A percentile compares a stretch with the other conserved stretches of the same genome.
Evolutionary conservation across 352 stramenopile species (phyloP).

Genomic region (Globisporangium alternatum): DNA sequence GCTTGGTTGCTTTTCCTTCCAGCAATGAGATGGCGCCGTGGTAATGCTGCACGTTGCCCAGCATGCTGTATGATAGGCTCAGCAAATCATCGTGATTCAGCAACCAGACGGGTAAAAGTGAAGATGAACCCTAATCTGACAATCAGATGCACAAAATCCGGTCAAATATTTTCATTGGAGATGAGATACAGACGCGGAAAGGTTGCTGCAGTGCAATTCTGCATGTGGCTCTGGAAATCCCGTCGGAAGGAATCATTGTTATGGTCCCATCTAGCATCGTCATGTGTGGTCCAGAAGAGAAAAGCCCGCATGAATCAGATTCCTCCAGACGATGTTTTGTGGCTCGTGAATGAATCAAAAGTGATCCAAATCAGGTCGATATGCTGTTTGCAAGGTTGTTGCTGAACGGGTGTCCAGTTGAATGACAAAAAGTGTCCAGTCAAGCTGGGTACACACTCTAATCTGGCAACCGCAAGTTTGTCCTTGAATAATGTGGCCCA

Average conservation of each 20-base stretch:
- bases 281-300: not conserved
- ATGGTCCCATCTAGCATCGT: not conserved
- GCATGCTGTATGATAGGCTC: slow-evolving; percentile 1
- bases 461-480: no score
- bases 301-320: not conserved
- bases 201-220: no score
- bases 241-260: not conserved
- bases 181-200: not conserved
- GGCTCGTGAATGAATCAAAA: not conserved
- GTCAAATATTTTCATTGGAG: not conserved
- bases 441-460: not conserved
- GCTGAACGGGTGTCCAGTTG: not conserved
- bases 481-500: not conserved
- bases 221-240: not conserved
- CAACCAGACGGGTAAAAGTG: not conserved
- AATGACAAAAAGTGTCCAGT: not conserved
- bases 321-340: not conserved
- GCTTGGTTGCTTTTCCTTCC: slow-evolving; percentile 5
- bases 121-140: not conserved
- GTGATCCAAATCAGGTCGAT: not conserved
- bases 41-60: not conserved
- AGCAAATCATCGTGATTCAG: not conserved
- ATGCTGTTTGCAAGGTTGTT: not conserved
- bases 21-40: not conserved
- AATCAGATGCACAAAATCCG: not conserved